These are phyloP conservation scores for Botrytis fabae DNA, from an alignment of 2,329 filamentous ascomycete genomes.

Conservation along the genomic window DNA sequence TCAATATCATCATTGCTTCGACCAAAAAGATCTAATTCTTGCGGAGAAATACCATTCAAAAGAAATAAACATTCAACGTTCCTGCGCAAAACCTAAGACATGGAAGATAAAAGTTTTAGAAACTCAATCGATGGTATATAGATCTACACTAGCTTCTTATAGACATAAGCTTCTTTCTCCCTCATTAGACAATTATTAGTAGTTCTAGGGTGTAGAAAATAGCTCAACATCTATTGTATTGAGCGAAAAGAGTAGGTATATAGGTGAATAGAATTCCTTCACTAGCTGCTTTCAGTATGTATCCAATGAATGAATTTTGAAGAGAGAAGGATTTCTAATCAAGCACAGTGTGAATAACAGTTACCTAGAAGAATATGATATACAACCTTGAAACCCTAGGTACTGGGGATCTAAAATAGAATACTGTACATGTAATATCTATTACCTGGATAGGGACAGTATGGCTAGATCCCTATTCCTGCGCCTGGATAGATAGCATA, in stretches of 20 bases:
- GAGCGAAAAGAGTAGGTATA: not conserved
- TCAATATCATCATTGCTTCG: not conserved
- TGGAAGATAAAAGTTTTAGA: not conserved
- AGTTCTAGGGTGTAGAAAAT: not conserved
- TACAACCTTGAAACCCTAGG: no score
- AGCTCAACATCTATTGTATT: not conserved
- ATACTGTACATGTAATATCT: not conserved
- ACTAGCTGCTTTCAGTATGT: not conserved
- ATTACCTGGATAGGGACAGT: not conserved
- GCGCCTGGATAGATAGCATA: not conserved
- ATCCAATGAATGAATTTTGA: not conserved
- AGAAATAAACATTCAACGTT: not conserved
- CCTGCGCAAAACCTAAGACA: not conserved
- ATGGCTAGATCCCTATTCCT: not conserved
- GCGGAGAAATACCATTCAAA: not conserved
- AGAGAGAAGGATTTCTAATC: not conserved
- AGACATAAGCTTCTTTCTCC: not conserved
- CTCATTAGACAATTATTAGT: not conserved
- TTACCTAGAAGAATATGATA: not conserved
- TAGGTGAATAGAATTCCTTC: not conserved
- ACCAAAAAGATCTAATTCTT: not conserved
- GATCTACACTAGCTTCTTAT: not conserved
- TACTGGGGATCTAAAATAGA: not conserved
- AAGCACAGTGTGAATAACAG: not conserved
- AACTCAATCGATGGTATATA: not conserved